Percentiles rank a stretch among this genome's conserved stretches.
Evolutionary conservation across 2,329 filamentous ascomycete species (phyloP).

Genomic region (Fonsecaea pugnacius): DNA sequence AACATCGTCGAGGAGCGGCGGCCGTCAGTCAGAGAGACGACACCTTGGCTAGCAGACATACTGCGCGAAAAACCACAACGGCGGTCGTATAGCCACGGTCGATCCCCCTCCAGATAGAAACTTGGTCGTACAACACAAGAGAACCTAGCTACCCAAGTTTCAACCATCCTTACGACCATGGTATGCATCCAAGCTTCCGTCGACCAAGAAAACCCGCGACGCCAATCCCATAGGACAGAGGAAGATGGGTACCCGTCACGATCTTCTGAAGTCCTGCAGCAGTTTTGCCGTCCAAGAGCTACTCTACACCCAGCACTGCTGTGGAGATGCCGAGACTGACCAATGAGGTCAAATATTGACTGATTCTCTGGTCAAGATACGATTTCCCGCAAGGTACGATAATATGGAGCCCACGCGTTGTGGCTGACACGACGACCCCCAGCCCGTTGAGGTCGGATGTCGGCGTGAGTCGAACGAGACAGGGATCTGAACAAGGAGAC

Average conservation of each 20-base stretch:
- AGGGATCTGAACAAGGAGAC: background rate
- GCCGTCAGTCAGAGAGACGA: conserved; percentile 32
- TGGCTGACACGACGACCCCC: background rate
- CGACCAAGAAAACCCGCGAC: background rate
- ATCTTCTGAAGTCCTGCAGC: background rate
- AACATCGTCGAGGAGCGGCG: conserved; percentile 32
- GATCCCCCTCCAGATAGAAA: conserved; percentile 31
- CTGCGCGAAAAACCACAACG: conserved; percentile 33
- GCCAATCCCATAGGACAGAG: background rate
- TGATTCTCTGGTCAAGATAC: background rate
- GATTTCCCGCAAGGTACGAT: background rate
- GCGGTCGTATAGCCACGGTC: conserved; percentile 27
- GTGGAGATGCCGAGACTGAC: background rate
- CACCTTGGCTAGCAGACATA: conserved; percentile 33
- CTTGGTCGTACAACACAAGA: background rate
- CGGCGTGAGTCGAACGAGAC: background rate
- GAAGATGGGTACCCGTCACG: background rate
- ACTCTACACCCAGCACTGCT: background rate
- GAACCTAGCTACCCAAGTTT: background rate
- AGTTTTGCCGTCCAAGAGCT: background rate
- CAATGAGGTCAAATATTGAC: background rate
- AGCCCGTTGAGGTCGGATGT: background rate
- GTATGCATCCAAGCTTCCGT: too few species aligned
- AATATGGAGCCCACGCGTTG: background rate
- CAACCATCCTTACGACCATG: background rate